Conservation (phyloP, 2,329 filamentous ascomycete genomes). For the Neofusicoccum sp. region DNA sequence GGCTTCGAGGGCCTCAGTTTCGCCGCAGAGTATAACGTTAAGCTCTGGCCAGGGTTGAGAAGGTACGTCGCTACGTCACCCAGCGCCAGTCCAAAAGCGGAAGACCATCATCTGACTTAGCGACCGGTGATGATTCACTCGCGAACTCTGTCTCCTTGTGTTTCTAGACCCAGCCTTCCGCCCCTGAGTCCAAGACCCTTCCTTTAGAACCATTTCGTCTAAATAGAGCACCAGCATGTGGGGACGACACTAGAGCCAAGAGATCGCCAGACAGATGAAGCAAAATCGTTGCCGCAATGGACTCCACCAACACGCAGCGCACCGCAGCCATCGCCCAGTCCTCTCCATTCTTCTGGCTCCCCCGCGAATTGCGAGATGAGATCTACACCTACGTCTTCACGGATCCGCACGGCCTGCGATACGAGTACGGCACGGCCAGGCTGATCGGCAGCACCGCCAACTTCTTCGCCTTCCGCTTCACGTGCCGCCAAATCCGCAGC, state of each 20-base stretch:
- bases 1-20: no score
- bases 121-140: background rate
- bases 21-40: background rate
- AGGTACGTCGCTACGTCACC: background rate
- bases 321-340: background rate
- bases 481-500: slow-evolving; percentile 1
- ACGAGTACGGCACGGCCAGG: slow-evolving; percentile 12
- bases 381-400: slow-evolving; percentile 14
- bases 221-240: background rate
- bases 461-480: slow-evolving; percentile 12
- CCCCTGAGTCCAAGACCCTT: background rate
- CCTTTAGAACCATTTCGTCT: background rate
- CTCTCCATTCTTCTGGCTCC: slow-evolving; percentile 17
- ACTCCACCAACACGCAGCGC: background rate
- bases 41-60: background rate
- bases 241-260: background rate
- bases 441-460: background rate
- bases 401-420: slow-evolving; percentile 11
- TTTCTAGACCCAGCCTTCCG: background rate
- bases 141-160: background rate
- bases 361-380: slow-evolving; percentile 17
- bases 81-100: background rate
- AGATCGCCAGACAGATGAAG: background rate
- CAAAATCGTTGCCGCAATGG: slow-evolving; percentile 10
- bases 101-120: slow-evolving; percentile 2